These are phyloP conservation scores for Geranium rotundifolium DNA, from an alignment of 345 rosid genomes.

Conservation along the genomic window DNA sequence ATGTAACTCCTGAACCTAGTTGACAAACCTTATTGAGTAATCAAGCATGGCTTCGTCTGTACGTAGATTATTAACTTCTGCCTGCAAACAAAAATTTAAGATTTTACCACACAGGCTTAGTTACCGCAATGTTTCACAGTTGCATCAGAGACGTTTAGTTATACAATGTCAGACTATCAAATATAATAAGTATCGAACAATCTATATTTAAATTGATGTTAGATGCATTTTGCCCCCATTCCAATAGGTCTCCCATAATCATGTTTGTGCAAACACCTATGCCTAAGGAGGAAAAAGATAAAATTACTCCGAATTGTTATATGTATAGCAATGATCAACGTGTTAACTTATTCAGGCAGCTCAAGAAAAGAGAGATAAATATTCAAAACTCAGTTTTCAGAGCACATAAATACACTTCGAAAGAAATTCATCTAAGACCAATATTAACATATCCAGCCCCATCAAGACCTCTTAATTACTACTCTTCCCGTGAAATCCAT, in stretches of 20 bases:
- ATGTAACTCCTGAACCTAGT: conserved; percentile 3
- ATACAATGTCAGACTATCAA: neutral
- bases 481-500: neutral
- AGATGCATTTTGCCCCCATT: neutral
- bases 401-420: neutral
- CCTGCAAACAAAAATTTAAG: conserved; percentile 21
- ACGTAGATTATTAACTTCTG: conserved; percentile 39
- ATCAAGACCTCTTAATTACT: neutral
- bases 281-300: neutral
- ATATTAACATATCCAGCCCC: neutral
- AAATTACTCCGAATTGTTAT: neutral
- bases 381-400: neutral
- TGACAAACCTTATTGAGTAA: conserved; percentile 49
- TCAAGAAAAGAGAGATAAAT: neutral
- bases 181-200: neutral
- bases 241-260: neutral
- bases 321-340: neutral
- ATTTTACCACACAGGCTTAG: conserved; percentile 1
- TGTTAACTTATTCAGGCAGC: neutral
- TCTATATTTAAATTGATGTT: neutral
- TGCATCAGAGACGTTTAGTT: neutral
- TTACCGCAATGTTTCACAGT: too few relatives aligned
- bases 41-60: conserved; percentile 45
- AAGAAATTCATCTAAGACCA: neutral
- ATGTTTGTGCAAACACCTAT: neutral